Conservation (phyloP, 1,284 basidiomycete species). For the Ustilago loliicola region DNA sequence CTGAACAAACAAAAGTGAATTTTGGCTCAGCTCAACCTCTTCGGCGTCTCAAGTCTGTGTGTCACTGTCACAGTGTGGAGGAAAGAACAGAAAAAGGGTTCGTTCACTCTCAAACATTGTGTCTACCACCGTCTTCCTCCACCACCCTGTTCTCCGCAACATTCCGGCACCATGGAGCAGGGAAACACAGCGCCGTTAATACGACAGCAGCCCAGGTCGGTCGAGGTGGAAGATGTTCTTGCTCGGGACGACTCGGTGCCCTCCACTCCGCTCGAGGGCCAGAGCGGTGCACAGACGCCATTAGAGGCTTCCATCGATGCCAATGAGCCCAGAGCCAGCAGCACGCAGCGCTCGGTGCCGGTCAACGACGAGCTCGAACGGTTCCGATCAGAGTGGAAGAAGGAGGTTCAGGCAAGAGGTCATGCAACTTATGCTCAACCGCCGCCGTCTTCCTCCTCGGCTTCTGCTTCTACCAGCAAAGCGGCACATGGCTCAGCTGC, state of each 20-base stretch:
- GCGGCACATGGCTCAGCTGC: background rate
- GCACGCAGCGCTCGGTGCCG: slow-evolving; percentile 4
- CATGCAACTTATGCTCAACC: slow-evolving; percentile 29
- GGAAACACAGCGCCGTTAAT: slow-evolving; percentile 24
- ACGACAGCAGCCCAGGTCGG: background rate
- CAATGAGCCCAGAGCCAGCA: background rate
- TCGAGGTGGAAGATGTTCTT: background rate
- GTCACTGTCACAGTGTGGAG: slow-evolving; percentile 10
- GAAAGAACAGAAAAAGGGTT: slow-evolving; percentile 12
- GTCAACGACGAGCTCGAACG: slow-evolving; percentile 53
- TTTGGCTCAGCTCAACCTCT: slow-evolving; percentile 12
- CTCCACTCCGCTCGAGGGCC: slow-evolving; percentile 26
- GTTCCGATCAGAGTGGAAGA: slow-evolving; percentile 55
- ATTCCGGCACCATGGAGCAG: slow-evolving; percentile 16
- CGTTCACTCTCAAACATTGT: background rate
- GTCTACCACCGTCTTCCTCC: too few species aligned
- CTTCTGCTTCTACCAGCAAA: slow-evolving; percentile 1
- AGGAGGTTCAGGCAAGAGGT: slow-evolving; percentile 44
- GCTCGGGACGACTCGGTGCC: slow-evolving; percentile 17
- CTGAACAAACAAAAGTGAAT: background rate
- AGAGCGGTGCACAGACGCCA: slow-evolving; percentile 32
- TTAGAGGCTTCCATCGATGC: slow-evolving; percentile 15
- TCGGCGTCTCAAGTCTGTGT: slow-evolving; percentile 10
- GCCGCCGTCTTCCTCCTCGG: background rate
- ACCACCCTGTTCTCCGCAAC: too few species aligned